Evolutionary conservation across 1,284 basidiomycete species (phyloP), one percentile per base, ranked within the genome.

Genomic region (Rhodotorula sp.): DNA sequence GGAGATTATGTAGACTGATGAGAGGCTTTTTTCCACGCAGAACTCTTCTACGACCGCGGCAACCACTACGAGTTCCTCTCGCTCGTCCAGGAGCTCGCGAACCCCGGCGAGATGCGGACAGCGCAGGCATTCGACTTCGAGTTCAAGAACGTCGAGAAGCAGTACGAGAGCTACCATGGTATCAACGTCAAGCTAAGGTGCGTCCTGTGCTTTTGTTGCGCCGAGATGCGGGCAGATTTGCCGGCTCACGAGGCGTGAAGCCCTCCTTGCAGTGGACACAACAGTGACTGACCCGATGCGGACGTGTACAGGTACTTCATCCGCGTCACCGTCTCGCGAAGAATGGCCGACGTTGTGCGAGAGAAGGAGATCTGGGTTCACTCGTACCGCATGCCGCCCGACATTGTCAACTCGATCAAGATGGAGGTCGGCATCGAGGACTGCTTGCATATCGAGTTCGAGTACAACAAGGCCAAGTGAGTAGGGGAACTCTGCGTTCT

Each of bases 391-490:
- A 96, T 97, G 91, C 95, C 95, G 4, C 94, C 95, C 65, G 96
- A 99, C 80, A 90, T 87, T 76, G 98, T 96, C 82, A 95, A 94
- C 79, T 90, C 92, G 46, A 97, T 98, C 83, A 98, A 96, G 85
- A 99, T 99, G 96, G 95, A 99, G 81, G 96, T 99, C 48, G 95
- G 95, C 24, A 98, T 99, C 72, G 95, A 98, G 80, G 95, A 99
- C 79, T 98, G 95, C 81, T 82, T 98, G 76, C 95, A 99, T 80
- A 99, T 99, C 78, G 95, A 99, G 81, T 98, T 99, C 77, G 95
- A 99, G 82, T 98, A 99, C 83, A 98, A 99, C 85, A 98, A 98
- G 81, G 96, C 94, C 68, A 98, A 98, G 93, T 91, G 73, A 72
- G 89, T 83, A 10, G 40, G 40, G 37, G 37, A 13, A 40, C 37